Base-by-base conservation (phyloP, 306 rosid species). In the Pueraria montana region DNA sequence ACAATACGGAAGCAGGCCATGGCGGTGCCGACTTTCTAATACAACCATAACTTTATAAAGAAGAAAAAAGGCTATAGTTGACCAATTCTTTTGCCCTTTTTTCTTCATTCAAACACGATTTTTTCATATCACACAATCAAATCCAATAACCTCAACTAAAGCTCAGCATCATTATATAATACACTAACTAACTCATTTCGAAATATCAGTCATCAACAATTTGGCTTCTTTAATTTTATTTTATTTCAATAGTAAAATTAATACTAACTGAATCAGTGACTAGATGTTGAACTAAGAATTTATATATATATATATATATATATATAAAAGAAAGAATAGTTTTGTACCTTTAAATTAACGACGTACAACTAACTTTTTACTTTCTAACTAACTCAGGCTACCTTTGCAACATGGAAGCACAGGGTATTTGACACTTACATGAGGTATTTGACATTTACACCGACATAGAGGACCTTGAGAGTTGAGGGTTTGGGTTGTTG, bases 1-100 rank as follows among this genome's bases (percentile, higher is more conserved):
- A 74, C 72, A 32, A 65, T 20, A 59, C 61, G 49, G 11, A 74
- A n/a, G 56, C 80, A 13, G 2, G 52, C 72, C 80, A 82, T 72
- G 34, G 34, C 20, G 30, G 26, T 26, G 77, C 9, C 13, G 58
- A 43, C 24, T 14, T 46, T 16, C 4, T 46, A 71, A 9, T 42
- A 4, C 34, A 18, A 18, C n/a, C 72, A 43, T 43, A 43, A 0
- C 4, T 43, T 43, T 10, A 7, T 2, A 2, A n/a, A 4, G 12
- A 65, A 43, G 3, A 43, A 11, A 43, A 70, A 46, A 42, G 11
- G 14, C 11, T 34, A 8, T 16, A 32, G n/a, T 10, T 73, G 78
- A 73, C 78, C 7, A 11, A 73, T 48, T 73, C 78, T 52, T 17
- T 50, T 50, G 11, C 78, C 16, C 16, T 52, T 72, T 73, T 52